Evolutionary conservation across 2,329 filamentous ascomycete genomes (phyloP).

Genomic region (Fusarium subglutinans): DNA sequence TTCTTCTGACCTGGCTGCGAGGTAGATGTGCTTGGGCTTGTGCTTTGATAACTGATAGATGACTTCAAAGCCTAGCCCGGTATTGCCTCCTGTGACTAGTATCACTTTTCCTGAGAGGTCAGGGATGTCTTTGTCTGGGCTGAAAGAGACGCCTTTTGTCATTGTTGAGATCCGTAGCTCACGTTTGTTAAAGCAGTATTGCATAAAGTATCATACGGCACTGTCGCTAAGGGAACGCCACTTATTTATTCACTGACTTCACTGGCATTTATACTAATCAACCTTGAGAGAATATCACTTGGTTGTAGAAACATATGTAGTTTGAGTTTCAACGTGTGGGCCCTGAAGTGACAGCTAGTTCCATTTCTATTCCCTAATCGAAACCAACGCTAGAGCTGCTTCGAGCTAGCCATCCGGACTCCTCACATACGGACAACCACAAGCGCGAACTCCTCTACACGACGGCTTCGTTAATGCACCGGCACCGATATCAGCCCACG

Average conservation of each 20-base stretch:
- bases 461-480: not conserved
- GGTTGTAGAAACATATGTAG: not conserved
- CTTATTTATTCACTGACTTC: not conserved
- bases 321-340: not conserved
- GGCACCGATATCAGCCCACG: not conserved
- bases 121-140: not conserved
- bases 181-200: not conserved
- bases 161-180: not conserved
- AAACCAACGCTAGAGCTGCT: not conserved
- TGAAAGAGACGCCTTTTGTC: not conserved
- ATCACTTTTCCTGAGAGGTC: not conserved
- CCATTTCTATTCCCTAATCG: not conserved
- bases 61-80: not conserved
- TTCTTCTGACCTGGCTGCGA: not conserved
- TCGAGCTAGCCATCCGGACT: not conserved
- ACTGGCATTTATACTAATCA: not conserved
- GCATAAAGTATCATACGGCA: not conserved
- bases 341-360: not conserved
- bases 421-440: not conserved
- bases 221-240: too few species aligned
- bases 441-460: not conserved
- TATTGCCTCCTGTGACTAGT: not conserved
- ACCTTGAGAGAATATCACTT: not conserved
- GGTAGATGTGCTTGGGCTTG: not conserved
- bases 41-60: not conserved